These are phyloP conservation scores for Beauveria sp. DNA, from an alignment of 2,329 filamentous ascomycete species.

Conservation along the genomic window DNA sequence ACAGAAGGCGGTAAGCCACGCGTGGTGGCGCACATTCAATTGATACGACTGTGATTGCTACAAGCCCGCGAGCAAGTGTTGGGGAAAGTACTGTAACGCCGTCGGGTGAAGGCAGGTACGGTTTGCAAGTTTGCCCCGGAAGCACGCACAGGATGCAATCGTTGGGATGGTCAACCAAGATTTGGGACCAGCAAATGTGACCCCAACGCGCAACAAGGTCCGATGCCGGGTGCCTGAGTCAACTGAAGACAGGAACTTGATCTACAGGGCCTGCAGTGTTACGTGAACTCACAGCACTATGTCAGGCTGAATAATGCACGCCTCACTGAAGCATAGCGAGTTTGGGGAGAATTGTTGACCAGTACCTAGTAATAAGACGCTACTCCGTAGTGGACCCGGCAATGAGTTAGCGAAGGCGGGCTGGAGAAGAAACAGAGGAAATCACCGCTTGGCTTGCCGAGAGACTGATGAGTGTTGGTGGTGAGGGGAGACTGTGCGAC, in stretches of 20 bases:
- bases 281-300: background rate
- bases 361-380: background rate
- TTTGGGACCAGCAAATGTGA: background rate
- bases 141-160: background rate
- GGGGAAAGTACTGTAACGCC: background rate
- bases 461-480: background rate
- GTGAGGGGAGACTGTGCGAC: background rate
- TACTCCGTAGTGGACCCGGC: background rate
- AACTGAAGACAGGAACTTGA: background rate
- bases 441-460: background rate
- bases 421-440: no score
- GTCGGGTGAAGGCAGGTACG: no score
- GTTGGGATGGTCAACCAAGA: background rate
- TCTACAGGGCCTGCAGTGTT: background rate
- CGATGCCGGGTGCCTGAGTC: background rate
- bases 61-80: no score
- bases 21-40: background rate
- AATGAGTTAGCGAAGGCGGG: background rate
- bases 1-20: slow-evolving; percentile 4
- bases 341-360: no score
- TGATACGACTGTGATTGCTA: background rate
- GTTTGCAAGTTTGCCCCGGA: background rate
- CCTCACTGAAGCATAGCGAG: background rate
- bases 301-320: background rate
- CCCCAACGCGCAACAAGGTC: background rate